phyloP scores from a whole-genome alignment of 2,329 filamentous ascomycete genomes.

The Colletotrichum brevisporum region DNA sequence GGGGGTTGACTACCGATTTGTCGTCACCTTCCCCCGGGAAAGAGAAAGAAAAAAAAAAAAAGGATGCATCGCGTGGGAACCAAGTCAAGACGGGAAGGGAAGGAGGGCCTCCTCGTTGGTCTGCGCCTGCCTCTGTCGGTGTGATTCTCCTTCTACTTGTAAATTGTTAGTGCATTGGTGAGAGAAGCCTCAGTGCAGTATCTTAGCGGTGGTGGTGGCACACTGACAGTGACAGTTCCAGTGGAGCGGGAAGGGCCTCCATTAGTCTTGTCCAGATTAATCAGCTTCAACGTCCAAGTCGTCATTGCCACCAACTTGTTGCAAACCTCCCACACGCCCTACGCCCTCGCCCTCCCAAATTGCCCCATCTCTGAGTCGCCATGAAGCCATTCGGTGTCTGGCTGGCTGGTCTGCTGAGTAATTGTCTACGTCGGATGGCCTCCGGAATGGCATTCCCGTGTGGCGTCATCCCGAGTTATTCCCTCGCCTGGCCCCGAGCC shows the following conservation, averaged over 20 bases:
- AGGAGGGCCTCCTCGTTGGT: neutral
- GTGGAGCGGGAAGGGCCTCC: no score
- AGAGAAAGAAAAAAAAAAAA: neutral
- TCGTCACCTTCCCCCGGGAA: neutral
- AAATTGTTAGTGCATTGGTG: no score
- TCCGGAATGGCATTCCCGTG: conserved; percentile 4
- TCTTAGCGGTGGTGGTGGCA: no score
- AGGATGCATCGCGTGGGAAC: neutral
- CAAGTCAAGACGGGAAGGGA: neutral
- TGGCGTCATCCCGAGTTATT: conserved; percentile 36
- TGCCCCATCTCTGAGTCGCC: neutral
- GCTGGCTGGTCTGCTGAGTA: conserved; percentile 21
- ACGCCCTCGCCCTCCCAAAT: neutral
- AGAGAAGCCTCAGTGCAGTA: no score
- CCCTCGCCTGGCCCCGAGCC: conserved; percentile 1
- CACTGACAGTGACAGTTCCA: no score
- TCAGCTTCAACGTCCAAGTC: conserved; percentile 10
- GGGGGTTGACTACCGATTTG: conserved; percentile 5
- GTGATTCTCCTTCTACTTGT: no score
- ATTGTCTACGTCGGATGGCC: conserved; percentile 14
- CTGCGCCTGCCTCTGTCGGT: neutral
- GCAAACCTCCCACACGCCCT: neutral
- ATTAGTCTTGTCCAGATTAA: neutral
- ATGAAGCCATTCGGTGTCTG: neutral
- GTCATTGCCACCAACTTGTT: neutral